These are phyloP conservation scores for Hortiboletus campestris DNA, from an alignment of 768 basidiomycete species.

Conservation along the genomic window DNA sequence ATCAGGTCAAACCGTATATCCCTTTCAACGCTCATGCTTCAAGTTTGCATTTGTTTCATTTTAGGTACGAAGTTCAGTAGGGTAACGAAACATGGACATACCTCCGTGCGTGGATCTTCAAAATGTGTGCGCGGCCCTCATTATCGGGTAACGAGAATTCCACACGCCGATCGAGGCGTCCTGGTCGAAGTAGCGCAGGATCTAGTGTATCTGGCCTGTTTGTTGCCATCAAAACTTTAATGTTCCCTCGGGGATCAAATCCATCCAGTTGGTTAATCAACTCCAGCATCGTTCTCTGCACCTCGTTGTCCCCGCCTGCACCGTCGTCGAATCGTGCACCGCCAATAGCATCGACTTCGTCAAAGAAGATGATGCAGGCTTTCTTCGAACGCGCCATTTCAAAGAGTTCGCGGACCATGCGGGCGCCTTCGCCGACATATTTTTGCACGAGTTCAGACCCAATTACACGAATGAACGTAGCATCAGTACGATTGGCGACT, in stretches of 20 bases:
- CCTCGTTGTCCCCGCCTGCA: constrained; percentile 98
- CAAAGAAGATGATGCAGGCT: constrained; percentile 99
- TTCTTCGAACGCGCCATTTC: constrained; percentile 99
- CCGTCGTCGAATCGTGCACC: constrained; percentile 98
- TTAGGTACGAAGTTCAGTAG: neutral
- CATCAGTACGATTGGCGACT: constrained; percentile 97
- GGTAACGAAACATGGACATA: constrained; percentile 31
- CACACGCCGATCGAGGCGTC: constrained; percentile 93
- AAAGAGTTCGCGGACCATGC: constrained; percentile 98
- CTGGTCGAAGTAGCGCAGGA: constrained; percentile 92
- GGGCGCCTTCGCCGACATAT: constrained; percentile 97
- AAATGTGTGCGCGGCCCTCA: constrained; percentile 94
- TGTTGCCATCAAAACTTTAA: constrained; percentile 99
- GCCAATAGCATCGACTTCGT: constrained; percentile 97
- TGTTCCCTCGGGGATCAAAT: constrained; percentile 98
- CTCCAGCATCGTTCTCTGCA: constrained; percentile 99
- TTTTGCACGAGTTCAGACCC: constrained; percentile 99
- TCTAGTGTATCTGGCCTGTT: constrained; percentile 99
- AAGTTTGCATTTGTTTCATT: neutral
- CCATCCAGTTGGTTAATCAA: constrained; percentile 98
- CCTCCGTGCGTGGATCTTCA: constrained; percentile 96
- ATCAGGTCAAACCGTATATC: constrained; percentile 98
- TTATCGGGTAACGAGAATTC: constrained; percentile 95
- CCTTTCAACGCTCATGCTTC: constrained; percentile 94
- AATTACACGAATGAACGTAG: constrained; percentile 98